Evolutionary conservation across 768 basidiomycete genomes (phyloP).

Genomic region (Tylopilus plumbeoviolaceoides): DNA sequence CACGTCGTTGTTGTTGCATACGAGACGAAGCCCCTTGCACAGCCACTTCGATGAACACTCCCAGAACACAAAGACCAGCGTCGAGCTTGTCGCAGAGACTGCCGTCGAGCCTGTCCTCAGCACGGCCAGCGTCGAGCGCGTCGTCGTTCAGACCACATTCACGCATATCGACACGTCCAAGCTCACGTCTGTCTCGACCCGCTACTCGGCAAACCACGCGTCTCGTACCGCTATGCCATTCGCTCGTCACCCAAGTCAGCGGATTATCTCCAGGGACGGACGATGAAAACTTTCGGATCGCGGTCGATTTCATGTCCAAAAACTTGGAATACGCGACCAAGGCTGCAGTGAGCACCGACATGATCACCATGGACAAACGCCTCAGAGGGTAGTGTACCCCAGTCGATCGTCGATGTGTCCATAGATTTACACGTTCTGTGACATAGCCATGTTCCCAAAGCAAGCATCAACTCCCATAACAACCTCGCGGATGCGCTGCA

Average conservation of each 20-base stretch:
- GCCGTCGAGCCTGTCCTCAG: conserved; percentile 45
- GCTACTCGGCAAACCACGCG: conserved; percentile 48
- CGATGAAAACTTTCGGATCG: conserved; percentile 42
- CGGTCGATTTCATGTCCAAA: conserved; percentile 55
- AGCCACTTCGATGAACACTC: conserved; percentile 17
- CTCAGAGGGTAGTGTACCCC: conserved; percentile 46
- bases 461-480: conserved; percentile 64
- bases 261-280: conserved; percentile 43
- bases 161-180: conserved; percentile 34
- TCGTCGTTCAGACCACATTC: conserved; percentile 34
- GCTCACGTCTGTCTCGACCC: conserved; percentile 48
- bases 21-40: neutral
- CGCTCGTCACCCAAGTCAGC: conserved; percentile 52
- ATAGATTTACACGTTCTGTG: conserved; percentile 11
- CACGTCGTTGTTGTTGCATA: conserved; percentile 18
- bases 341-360: conserved; percentile 53
- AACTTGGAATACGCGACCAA: conserved; percentile 57
- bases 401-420: conserved; percentile 1
- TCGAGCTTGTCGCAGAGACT: conserved; percentile 40
- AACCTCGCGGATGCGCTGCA: conserved; percentile 56
- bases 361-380: conserved; percentile 50
- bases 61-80: conserved; percentile 27
- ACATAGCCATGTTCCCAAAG: conserved; percentile 59
- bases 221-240: conserved; percentile 50
- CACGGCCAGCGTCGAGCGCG: conserved; percentile 42